These are phyloP conservation scores for Bacterosira constricta DNA, from an alignment of 108 stramenopile species.

Conservation along the genomic window DNA sequence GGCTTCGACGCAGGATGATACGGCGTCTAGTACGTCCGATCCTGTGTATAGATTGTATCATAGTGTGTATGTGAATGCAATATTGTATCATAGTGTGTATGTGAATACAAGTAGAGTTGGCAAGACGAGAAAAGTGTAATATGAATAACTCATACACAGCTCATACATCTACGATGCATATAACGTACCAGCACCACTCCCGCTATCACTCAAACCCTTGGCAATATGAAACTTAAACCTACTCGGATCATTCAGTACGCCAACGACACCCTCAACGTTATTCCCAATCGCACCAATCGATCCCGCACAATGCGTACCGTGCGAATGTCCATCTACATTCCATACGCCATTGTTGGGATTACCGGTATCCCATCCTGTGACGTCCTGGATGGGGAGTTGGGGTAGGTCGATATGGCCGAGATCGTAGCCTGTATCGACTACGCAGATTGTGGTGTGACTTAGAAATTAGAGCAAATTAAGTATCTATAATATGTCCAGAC, in stretches of 20 bases:
- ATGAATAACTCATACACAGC: no score
- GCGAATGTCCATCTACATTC: conserved; percentile 47
- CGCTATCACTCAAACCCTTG: no score
- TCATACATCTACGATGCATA: no score
- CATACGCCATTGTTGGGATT: conserved; percentile 18
- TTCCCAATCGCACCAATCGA: conserved; percentile 40
- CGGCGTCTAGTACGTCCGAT: conserved; percentile 42
- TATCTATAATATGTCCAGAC: no score
- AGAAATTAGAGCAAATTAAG: no score
- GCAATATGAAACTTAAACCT: conserved; percentile 43
- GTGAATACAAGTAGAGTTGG: no score
- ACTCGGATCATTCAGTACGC: conserved; percentile 12
- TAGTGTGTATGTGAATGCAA: no score
- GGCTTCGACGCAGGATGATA: conserved; percentile 40
- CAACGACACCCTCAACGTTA: conserved; percentile 18
- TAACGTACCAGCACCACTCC: conserved; percentile 39
- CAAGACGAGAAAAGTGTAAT: no score
- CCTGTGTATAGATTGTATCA: no score
- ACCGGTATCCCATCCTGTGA: conserved; percentile 32
- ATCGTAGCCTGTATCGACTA: conserved; percentile 64
- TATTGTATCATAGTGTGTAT: no score
- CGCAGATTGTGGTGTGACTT: no score
- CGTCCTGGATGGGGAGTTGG: conserved; percentile 2
- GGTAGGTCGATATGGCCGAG: conserved; percentile 55
- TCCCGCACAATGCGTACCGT: conserved; percentile 54